Conservation (phyloP, 768 basidiomycete species). For the Xerocomellus dryophilus region DNA sequence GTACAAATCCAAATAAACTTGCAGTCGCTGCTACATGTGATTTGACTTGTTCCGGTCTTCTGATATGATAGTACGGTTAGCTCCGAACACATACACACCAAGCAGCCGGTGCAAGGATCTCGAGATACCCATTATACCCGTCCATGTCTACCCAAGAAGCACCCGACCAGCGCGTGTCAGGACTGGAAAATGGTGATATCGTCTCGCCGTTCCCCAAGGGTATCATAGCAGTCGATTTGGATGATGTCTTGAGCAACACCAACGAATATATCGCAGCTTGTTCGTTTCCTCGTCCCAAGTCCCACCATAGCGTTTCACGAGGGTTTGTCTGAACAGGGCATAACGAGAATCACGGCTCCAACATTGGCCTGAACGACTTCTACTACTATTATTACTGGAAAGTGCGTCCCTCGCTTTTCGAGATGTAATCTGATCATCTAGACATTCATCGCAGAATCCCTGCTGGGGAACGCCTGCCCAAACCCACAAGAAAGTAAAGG, state of each 20-base stretch:
- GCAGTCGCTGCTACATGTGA: slow-evolving; percentile 9
- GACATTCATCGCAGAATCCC: slow-evolving; percentile 35
- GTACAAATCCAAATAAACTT: too few species aligned
- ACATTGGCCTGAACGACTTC: slow-evolving; percentile 53
- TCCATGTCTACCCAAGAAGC: neutral
- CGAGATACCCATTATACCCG: slow-evolving; percentile 5
- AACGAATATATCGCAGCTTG: slow-evolving; percentile 57
- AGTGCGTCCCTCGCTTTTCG: slow-evolving; percentile 31
- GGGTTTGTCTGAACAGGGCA: slow-evolving; percentile 49
- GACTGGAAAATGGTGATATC: neutral
- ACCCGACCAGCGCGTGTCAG: neutral
- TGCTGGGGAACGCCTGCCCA: slow-evolving; percentile 61
- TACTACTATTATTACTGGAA: slow-evolving; percentile 81
- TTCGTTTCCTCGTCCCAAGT: slow-evolving; percentile 21
- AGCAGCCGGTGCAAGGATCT: neutral
- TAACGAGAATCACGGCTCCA: slow-evolving; percentile 54
- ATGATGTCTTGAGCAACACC: slow-evolving; percentile 67
- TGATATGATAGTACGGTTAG: neutral
- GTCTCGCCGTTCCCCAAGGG: slow-evolving; percentile 26
- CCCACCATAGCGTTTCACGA: neutral
- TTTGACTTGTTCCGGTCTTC: neutral
- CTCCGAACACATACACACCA: neutral
- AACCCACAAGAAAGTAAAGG: slow-evolving; percentile 56
- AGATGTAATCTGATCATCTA: neutral
- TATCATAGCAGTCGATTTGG: slow-evolving; percentile 62